Conservation (phyloP, 345 rosid species). For the Kandelia obovata region DNA sequence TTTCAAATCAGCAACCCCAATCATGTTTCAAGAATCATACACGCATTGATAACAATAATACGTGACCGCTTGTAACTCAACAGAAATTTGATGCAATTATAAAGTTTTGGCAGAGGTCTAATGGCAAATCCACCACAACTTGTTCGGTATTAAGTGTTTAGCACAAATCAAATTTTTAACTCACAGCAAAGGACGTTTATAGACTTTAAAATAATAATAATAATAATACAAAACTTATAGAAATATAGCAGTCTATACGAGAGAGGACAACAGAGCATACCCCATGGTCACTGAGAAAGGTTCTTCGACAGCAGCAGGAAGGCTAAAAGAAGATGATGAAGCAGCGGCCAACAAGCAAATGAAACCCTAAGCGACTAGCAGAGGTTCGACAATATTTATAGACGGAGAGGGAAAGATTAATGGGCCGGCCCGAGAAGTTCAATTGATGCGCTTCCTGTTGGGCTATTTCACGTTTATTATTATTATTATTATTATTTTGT, state of each 20-base stretch:
- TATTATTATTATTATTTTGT: no score
- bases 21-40: no score
- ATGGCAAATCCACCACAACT: no score
- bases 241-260: background rate
- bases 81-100: no score
- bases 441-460: background rate
- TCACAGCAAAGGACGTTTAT: background rate
- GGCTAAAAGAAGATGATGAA: background rate
- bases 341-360: background rate
- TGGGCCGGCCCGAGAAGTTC: background rate
- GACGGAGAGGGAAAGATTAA: background rate
- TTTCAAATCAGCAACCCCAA: no score
- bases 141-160: no score
- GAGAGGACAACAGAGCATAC: background rate
- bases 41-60: no score
- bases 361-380: background rate
- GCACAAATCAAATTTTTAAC: background rate
- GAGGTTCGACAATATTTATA: background rate
- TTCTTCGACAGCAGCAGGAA: constrained; percentile 1
- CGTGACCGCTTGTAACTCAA: no score
- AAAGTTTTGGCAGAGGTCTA: no score
- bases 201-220: background rate
- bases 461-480: background rate
- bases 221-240: no score
- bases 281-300: constrained; percentile 12